Evolutionary conservation across 2,329 filamentous ascomycete species (phyloP), one percentile per base, ranked within the genome.

Genomic region (Fusarium sp.): DNA sequence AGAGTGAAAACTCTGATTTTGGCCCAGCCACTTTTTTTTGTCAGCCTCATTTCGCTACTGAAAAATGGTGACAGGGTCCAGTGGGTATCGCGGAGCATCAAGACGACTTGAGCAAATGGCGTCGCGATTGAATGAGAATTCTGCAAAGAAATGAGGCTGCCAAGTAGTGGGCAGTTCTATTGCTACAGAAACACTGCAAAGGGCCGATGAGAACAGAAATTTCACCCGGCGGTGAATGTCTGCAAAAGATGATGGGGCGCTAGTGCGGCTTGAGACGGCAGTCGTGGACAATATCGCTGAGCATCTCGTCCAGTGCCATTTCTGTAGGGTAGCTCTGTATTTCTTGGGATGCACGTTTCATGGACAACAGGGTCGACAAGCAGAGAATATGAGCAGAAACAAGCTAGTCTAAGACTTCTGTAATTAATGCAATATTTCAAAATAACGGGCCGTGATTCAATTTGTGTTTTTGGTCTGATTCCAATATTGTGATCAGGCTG

Each of bases 1-100:
- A 54, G 15, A 4, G n/a, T 64, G 67, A 69, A 69, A 69, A 69
- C 60, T 69, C 67, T 69, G 67, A 68, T 42, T 10, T 37, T 4
- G n/a, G 33, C 35, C 67, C 65, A 64, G 40, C 67, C 67, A 64
- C 67, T 46, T 54, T 64, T 52, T 64, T 69, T 64, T 60, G 38
- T 69, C 40, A 13, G 25, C 57, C 53, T 35, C 60, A 69, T 69
- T 13, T 69, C 65, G 65, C 40, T 54, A 49, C n/a, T 11, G 15
- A 9, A 16, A 3, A 25, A 8, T 19, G n/a, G 32, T 25, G 32
- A 23, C 15, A 5, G 2, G 2, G 16, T 23, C 40, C 23, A 49
- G 59, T 69, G 67, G 67, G 23, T 69, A 58, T 21, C 9, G 3
- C 33, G 23, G 12, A 59, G 30, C 9, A 5, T 38, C 9, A 6